Evolutionary conservation across 83 land plant species (phyloP), one percentile per base, ranked within the genome.

Genomic region (Diphasiastrum complanatum): DNA sequence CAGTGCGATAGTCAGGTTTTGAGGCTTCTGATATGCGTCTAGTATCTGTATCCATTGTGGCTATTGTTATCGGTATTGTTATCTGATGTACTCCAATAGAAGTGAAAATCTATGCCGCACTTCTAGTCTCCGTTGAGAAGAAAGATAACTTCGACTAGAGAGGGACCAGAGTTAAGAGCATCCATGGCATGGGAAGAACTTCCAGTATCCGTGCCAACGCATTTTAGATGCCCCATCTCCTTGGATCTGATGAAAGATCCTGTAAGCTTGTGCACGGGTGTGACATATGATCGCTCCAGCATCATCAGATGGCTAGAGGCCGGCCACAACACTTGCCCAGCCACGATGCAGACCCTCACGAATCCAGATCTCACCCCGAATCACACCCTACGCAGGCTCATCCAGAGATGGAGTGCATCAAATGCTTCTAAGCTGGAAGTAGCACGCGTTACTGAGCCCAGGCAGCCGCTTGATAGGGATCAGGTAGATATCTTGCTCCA

Each of bases 201-300:
- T 77, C 78, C 51, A 19, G 77, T 73, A 28, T 61, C 74, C 23
- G 78, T 83, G 18, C 86, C 86, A 3, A 46, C 68, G 3, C 74
- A 63, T 26, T 83, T 83, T 57, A 56, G 67, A 33, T 83, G 87
- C 69, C 87, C 87, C 5, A 79, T 83, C 1, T 73, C 86, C 1
- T 55, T 83, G 0, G 63, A 79, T 29, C 67, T 79, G 40, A 83
- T 83, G 86, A 67, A 68, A 33, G 86, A 83, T 35, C 86, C 86
- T 0, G 86, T 83, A 19, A 83, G 75, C 11, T 33, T 75, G 45
- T 35, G 57, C 20, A 79, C 86, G 5, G 86, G 86, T 10, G 70
- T 76, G 37, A 79, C 86, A 10, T 83, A 83, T 55, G 83, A 83
- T 58, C 68, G 86, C 30, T 60, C 61, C 1, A 74, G 76, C 78